Evolutionary conservation across 371 early-diverging fungal genomes (phyloP), one percentile per base, ranked within the genome.

Genomic region (Rhizopus stolonifer): DNA sequence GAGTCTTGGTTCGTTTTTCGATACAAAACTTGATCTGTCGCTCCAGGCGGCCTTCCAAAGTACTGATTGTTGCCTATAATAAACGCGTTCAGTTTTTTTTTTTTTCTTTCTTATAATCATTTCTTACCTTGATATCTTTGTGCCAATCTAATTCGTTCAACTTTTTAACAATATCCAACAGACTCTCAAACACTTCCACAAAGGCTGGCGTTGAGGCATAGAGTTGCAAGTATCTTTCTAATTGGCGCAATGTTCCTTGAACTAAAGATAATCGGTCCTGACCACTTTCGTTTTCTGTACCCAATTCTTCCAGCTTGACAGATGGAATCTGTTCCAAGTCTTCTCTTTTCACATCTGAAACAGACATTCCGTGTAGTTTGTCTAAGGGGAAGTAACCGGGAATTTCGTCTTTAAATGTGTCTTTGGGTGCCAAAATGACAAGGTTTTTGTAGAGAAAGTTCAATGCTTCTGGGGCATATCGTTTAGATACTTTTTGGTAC

Each of bases 381-480:
- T 42, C 42, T 13, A 42, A 21, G 9, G 85, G 83, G 58, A 84
- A 84, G 18, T 49, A 55, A 8, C 81, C 83, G 1, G 83, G 77
- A 13, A 74, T 39, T 3, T 50, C 21, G 7, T 69, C 54, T 19
- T 54, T 34, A 34, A 81, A 78, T 2, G 66, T 58, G 1, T 65
- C 60, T 43, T 73, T 58, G n/a, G 85, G 84, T 1, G 81, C 67
- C 26, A 87, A 57, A 14, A 74, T 48, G n/a, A 74, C 68, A 19
- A 87, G 54, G 2, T 69, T 57, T 8, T 70, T 60, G 42, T 70
- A 60, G 47, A 93, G 71, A 60, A 87, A 94, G 75, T 86, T 87
- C 49, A 91, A 59, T 0, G 73, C 84, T 69, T 95, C 96, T 1
- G 97, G 96, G 2, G 92, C 66, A 49, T 85, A 81, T n/a, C 95